phyloP scores from a whole-genome alignment of 345 rosid genomes.

The Rhizophora apiculata region DNA sequence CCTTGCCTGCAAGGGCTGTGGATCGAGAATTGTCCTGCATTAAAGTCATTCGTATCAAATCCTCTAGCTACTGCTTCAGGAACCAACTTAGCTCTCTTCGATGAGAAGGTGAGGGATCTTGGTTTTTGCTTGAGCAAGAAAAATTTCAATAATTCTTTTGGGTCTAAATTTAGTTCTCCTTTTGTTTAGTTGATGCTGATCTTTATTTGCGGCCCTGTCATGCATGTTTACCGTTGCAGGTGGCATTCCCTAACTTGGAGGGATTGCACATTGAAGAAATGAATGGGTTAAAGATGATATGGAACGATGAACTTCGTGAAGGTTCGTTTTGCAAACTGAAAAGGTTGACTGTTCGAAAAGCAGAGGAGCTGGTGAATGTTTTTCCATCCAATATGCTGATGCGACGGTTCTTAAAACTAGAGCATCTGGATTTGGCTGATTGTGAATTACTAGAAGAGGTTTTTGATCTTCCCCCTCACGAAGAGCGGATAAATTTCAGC shows the following conservation, averaged over 20 bases:
- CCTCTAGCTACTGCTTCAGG: too few relatives aligned
- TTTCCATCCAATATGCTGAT: not conserved
- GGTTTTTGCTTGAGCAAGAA: not conserved
- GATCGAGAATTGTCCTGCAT: too few relatives aligned
- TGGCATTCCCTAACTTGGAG: slow-evolving; percentile 11
- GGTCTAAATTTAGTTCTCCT: not conserved
- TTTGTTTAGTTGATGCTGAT: too few relatives aligned
- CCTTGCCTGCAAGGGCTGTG: too few relatives aligned
- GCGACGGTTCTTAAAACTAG: not conserved
- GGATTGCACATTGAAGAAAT: not conserved
- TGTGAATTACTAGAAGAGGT: too few relatives aligned
- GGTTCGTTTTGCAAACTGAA: slow-evolving; percentile 21
- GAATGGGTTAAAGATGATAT: slow-evolving; percentile 20
- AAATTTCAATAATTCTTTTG: not conserved
- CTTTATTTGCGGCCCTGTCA: not conserved
- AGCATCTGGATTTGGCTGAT: not conserved
- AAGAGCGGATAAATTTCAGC: too few relatives aligned
- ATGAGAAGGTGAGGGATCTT: not conserved
- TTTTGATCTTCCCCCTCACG: too few relatives aligned
- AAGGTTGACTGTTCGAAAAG: not conserved
- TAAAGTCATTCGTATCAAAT: too few relatives aligned
- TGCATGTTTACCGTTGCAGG: not conserved
- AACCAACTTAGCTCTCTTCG: not conserved
- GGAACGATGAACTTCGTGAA: slow-evolving; percentile 10
- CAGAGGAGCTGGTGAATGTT: not conserved